A percentile compares a stretch with the other conserved stretches of the same genome.
These are phyloP conservation scores for Aquilaria malaccensis DNA, from an alignment of 345 rosid genomes.

Conservation along the genomic window DNA sequence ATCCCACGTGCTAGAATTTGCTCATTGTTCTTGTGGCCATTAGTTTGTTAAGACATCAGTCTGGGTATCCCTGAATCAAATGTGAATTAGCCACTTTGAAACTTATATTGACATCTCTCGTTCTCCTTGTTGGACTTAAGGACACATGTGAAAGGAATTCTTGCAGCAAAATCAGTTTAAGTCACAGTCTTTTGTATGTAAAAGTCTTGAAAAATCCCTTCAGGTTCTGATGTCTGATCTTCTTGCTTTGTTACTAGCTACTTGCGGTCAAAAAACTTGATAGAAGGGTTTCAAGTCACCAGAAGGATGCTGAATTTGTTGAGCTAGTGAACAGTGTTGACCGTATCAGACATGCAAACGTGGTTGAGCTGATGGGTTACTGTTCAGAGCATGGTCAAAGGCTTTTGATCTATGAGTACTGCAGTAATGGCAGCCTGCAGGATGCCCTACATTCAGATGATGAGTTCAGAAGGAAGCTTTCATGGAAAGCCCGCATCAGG, in stretches of 20 bases:
- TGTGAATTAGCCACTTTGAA: not conserved
- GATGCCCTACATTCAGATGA: conserved; percentile 82
- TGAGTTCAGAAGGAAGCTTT: conserved; percentile 51
- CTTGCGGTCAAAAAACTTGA: conserved; percentile 92
- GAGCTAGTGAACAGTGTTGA: conserved; percentile 75
- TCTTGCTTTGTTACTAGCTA: conserved; percentile 39
- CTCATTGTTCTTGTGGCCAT: not conserved
- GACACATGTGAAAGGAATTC: not conserved
- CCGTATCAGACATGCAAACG: conserved; percentile 72
- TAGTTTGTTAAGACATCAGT: not conserved
- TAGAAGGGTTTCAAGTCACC: conserved; percentile 56
- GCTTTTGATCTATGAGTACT: conserved; percentile 85
- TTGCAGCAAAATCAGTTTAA: too few relatives aligned
- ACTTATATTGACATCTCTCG: not conserved
- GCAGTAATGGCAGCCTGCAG: conserved; percentile 77
- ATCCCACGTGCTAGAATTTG: too few relatives aligned
- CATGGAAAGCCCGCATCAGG: conserved; percentile 76
- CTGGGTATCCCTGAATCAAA: not conserved
- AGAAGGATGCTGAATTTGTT: conserved; percentile 69
- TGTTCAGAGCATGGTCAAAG: conserved; percentile 94
- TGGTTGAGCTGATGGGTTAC: conserved; percentile 86
- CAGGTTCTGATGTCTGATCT: conserved; percentile 11
- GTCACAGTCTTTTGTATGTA: not conserved
- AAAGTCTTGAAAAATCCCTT: not conserved
- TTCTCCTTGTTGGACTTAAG: not conserved